Percentiles rank a stretch among this genome's conserved stretches.
These are phyloP conservation scores for Phaeoacremonium minimum DNA, from an alignment of 2,329 filamentous ascomycete species.

Conservation along the genomic window DNA sequence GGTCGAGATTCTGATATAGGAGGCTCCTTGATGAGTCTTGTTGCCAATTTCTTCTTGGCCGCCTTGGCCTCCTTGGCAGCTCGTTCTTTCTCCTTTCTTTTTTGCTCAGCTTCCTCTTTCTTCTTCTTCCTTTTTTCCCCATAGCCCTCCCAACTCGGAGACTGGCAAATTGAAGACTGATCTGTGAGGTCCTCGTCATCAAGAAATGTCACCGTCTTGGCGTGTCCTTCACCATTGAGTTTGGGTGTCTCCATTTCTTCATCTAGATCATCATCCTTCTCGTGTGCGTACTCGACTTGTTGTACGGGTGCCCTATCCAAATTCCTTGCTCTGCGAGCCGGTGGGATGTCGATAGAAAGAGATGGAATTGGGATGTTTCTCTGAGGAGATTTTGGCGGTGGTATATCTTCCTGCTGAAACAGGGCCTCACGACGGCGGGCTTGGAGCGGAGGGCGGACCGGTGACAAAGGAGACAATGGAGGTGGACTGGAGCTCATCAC, in stretches of 20 bases:
- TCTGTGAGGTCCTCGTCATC: constrained; percentile 27
- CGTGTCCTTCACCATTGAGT: constrained; percentile 17
- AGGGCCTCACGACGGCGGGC: constrained; percentile 16
- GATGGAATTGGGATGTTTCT: constrained; percentile 15
- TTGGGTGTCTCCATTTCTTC: constrained; percentile 16
- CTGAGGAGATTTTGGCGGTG: constrained; percentile 15
- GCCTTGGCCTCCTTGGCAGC: constrained; percentile 31
- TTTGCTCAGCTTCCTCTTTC: constrained; percentile 34
- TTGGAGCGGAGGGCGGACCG: constrained; percentile 14
- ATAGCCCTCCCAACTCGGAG: constrained; percentile 58
- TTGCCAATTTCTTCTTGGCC: constrained; percentile 25
- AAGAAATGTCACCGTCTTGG: constrained; percentile 35
- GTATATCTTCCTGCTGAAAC: constrained; percentile 14
- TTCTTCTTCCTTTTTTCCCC: constrained; percentile 49
- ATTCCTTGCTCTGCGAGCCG: too few relatives aligned
- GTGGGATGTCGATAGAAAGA: constrained; percentile 25
- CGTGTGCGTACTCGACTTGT: too few relatives aligned
- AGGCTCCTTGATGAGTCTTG: constrained; percentile 32
- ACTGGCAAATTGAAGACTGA: constrained; percentile 52
- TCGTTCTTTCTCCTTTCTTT: constrained; percentile 36
- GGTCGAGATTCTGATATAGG: constrained; percentile 17
- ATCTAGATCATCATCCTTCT: too few relatives aligned
- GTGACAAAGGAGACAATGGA: constrained; percentile 2
- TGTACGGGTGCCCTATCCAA: too few relatives aligned
- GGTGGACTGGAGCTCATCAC: not conserved